These are phyloP conservation scores for Primulina tabacum DNA, from an alignment of 257 asterid species.

Conservation along the genomic window DNA sequence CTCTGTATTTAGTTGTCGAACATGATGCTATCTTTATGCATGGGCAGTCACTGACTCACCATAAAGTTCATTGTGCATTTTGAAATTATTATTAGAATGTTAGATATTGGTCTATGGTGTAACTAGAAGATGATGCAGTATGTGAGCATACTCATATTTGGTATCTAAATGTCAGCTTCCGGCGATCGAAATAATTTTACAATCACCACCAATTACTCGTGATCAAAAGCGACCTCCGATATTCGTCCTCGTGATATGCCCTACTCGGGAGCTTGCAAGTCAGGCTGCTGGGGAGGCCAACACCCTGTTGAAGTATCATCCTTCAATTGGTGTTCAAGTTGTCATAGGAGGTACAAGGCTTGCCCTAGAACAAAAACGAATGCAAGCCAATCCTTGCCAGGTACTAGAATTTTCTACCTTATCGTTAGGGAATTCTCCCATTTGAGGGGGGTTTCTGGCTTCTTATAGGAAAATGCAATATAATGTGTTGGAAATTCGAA, in stretches of 20 bases:
- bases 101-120: conserved; percentile 12
- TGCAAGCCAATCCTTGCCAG: conserved; percentile 98
- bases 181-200: conserved; percentile 72
- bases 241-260: conserved; percentile 83
- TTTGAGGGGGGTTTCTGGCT: not conserved
- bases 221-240: conserved; percentile 74
- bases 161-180: conserved; percentile 73
- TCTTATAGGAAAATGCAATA: not conserved
- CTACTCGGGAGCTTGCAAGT: conserved; percentile 92
- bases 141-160: conserved; percentile 22
- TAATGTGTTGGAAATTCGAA: not conserved
- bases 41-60: not conserved
- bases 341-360: conserved; percentile 94
- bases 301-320: conserved; percentile 79
- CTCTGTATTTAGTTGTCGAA: conserved; percentile 3
- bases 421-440: not conserved
- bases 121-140: conserved; percentile 12
- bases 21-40: not conserved
- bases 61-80: not conserved
- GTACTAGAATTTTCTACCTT: conserved; percentile 25
- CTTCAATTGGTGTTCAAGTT: conserved; percentile 93
- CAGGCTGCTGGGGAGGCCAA: conserved; percentile 97
- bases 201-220: conserved; percentile 47
- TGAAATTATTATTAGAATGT: conserved; percentile 5
- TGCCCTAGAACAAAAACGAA: conserved; percentile 78